Base-by-base conservation (phyloP, 2,329 filamentous ascomycete species). In the Aspergillus phoenicis region DNA sequence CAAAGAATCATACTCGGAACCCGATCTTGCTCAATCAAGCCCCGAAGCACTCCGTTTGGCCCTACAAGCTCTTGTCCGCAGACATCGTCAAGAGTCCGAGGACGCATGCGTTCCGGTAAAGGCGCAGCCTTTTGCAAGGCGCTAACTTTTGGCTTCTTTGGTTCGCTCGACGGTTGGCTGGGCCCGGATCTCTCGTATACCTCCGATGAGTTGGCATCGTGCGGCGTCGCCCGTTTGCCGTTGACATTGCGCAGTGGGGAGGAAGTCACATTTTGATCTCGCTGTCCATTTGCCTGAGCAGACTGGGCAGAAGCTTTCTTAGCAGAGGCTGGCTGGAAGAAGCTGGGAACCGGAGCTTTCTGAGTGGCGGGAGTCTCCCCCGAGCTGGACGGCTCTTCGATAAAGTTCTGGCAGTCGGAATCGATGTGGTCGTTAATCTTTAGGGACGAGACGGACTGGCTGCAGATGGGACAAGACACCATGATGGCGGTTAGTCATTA, bases 1-100 rank as follows among this genome's bases (percentile, higher is more conserved):
- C 95, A 99, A 13, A 99, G 82, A 43, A 99, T 93, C 91, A 99
- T 97, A 13, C 91, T 96, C 0, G 95, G 94, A 33, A 98, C 87
- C 5, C 90, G 85, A 70, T 95, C 89, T 61, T 89, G 85, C 71
- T 97, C 91, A 66, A 99, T 96, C 61, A 98, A 84, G 30, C 89
- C 88, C 4, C 94, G 88, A 47, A 99, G 82, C 5, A 98, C 87
- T n/a, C 95, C 95, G 33, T 87, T 81, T 0, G 87, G 86, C 0
- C 93, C 94, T 1, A 99, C 93, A 0, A 99, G 86, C 48, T 97
- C 92, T 78, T 99, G 95, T 0, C 95, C 95, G 66, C 84, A 93
- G 3, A 98, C 90, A 15, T 97, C 89, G 71, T 97, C 91, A 7
- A 99, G 84, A 0, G 84, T 90, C 59, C 83, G 84, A 1, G 95